A percentile compares a stretch with the other conserved stretches of the same genome.
These are phyloP conservation scores for Acmispon strigosus DNA, from an alignment of 306 rosid species.

Conservation along the genomic window DNA sequence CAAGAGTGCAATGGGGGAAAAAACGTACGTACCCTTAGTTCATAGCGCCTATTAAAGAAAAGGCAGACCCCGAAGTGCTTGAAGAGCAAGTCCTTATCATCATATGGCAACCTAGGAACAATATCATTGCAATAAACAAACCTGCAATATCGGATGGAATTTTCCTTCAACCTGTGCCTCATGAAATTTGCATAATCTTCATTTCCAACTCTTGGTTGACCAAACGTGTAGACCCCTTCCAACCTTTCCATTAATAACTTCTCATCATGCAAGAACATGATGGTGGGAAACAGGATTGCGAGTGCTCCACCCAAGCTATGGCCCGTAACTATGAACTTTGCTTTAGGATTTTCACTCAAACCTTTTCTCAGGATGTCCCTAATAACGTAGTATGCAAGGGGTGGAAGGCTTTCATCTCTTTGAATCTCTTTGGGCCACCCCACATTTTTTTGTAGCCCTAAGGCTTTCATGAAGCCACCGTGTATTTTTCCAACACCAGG, in stretches of 20 bases:
- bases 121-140: constrained; percentile 69
- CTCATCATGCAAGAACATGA: constrained; percentile 53
- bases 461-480: constrained; percentile 79
- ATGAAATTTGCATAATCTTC: constrained; percentile 36
- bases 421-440: constrained; percentile 50
- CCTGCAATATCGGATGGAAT: constrained; percentile 46
- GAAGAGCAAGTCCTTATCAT: constrained; percentile 50
- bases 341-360: constrained; percentile 18
- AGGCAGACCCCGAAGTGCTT: constrained; percentile 77
- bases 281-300: constrained; percentile 39
- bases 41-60: constrained; percentile 46
- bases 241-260: constrained; percentile 46
- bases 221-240: constrained; percentile 75
- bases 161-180: constrained; percentile 40
- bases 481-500: constrained; percentile 50
- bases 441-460: constrained; percentile 44
- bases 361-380: constrained; percentile 32
- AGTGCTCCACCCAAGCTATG: constrained; percentile 73
- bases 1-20: neutral
- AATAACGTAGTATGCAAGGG: constrained; percentile 51
- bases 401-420: constrained; percentile 17
- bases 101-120: constrained; percentile 70
- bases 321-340: constrained; percentile 54
- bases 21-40: constrained; percentile 35
- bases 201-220: constrained; percentile 91